Evolutionary conservation across 192 early-diverging fungal genomes (phyloP), one percentile per base, ranked within the genome.

Genomic region (Coemansia asiatica): DNA sequence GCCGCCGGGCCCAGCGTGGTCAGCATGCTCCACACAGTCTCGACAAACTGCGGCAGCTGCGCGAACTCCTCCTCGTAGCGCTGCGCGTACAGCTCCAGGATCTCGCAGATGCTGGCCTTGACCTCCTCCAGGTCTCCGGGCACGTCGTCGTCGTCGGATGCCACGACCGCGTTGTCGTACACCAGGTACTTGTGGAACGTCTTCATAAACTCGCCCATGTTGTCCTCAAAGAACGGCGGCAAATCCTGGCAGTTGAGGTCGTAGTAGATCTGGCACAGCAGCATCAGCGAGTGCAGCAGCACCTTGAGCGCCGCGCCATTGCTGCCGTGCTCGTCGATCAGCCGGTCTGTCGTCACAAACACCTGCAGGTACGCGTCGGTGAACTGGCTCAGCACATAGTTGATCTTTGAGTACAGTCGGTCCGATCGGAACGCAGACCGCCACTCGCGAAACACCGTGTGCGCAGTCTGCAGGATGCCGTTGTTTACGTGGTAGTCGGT

Each of bases 171-270:
- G 72, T 94, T 95, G 2, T 65, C 72, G 76, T 94, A 96, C 25
- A 71, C 71, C 68, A 99, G 72, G 64, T 98, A 99, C 73, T 95
- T 95, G 75, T 89, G 88, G 66, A 98, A 88, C 12, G 95, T 69
- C 18, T 72, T 61, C 92, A 97, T 89, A 56, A 94, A 96, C 64
- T 83, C 72, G 12, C 72, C 76, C 79, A 94, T 87, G 73, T 97
- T 86, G 74, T 97, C 94, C 68, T 97, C 96, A 62, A 97, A 98
- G 74, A 94, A 97, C 68, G 95, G 92, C 15, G 97, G 96, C 56
- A 97, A 76, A 76, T 99, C 97, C 79, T 97, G 96, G 71, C 85
- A 95, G 67, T 95, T 99, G 51, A 99, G 82, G 72, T 92, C 90
- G 68, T 95, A 95, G 74, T 90, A 99, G 57, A 99, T 92, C 75